Evolutionary conservation across 2,329 filamentous ascomycete species (phyloP).

Genomic region (Neofusicoccum umdonicola): DNA sequence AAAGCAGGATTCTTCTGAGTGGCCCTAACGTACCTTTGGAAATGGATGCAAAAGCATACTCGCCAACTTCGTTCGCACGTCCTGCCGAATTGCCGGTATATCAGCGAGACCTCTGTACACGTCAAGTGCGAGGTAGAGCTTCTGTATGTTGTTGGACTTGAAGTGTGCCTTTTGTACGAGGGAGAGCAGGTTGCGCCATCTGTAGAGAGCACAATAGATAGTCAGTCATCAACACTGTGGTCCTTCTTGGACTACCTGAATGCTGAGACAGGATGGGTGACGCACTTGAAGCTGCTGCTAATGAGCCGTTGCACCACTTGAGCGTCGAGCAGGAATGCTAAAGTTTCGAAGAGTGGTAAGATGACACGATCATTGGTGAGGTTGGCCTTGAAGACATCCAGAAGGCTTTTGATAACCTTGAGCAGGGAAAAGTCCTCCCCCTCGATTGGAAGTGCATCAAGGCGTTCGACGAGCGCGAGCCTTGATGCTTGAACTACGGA

Average conservation of each 20-base stretch:
- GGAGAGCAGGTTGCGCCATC: conserved; percentile 63
- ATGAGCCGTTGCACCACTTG: conserved; percentile 41
- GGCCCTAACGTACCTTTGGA: conserved; percentile 46
- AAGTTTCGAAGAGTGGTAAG: conserved; percentile 72
- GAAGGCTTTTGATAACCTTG: conserved; percentile 27
- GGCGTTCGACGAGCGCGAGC: conserved; percentile 56
- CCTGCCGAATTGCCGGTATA: conserved; percentile 50
- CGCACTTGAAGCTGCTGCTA: conserved; percentile 55
- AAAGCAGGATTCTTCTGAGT: too few species aligned
- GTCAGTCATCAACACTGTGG: neutral
- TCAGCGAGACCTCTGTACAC: conserved; percentile 67
- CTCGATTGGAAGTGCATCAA: conserved; percentile 29
- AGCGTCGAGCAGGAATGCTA: conserved; percentile 65
- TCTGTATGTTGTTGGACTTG: conserved; percentile 77
- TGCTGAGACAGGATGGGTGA: neutral
- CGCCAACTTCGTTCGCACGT: conserved; percentile 66
- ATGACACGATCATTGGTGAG: conserved; percentile 64
- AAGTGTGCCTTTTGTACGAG: conserved; percentile 76
- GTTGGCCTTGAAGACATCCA: conserved; percentile 30
- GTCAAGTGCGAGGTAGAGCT: conserved; percentile 75
- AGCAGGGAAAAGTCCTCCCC: conserved; percentile 24
- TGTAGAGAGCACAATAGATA: conserved; percentile 19
- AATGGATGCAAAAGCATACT: conserved; percentile 78
- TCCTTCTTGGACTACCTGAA: too few species aligned
- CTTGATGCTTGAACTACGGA: conserved; percentile 69